phyloP scores from a whole-genome alignment of 31 red algal species.

The Odonthalia washingtoniensis region DNA sequence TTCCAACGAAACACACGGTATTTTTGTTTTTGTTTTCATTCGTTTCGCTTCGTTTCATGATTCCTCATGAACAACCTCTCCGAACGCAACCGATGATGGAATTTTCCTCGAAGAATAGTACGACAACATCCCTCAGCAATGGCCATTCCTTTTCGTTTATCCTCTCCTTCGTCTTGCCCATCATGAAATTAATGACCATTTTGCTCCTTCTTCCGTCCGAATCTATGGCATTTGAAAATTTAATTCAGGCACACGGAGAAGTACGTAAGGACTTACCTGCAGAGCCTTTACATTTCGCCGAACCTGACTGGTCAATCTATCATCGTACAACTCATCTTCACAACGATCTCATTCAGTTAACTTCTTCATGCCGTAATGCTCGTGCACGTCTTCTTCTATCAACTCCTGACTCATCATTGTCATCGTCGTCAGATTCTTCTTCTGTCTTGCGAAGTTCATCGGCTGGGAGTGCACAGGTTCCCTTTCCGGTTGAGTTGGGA shows the following conservation, averaged over 20 bases:
- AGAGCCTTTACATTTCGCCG: slow-evolving; percentile 47
- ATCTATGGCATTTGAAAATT: slow-evolving; percentile 58
- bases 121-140: too few species aligned
- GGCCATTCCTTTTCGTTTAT: too few species aligned
- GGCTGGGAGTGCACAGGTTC: neutral
- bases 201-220: too few species aligned
- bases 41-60: too few species aligned
- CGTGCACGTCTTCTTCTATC: slow-evolving; percentile 4
- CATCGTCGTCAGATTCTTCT: slow-evolving; percentile 15
- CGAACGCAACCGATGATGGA: too few species aligned
- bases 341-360: neutral
- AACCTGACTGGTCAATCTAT: slow-evolving; percentile 57
- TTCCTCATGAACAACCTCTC: too few species aligned
- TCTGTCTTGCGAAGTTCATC: neutral
- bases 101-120: too few species aligned
- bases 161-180: too few species aligned
- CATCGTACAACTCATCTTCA: slow-evolving; percentile 55
- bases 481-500: neutral
- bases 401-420: slow-evolving; percentile 7
- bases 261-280: slow-evolving; percentile 61
- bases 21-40: too few species aligned
- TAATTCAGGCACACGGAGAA: slow-evolving; percentile 65
- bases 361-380: slow-evolving; percentile 15
- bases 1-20: too few species aligned
- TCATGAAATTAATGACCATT: too few species aligned